Evolutionary conservation across 164 flowering plant genomes (phyloP), one percentile per base, ranked within the genome.

Genomic region (Vitis cinerea): DNA sequence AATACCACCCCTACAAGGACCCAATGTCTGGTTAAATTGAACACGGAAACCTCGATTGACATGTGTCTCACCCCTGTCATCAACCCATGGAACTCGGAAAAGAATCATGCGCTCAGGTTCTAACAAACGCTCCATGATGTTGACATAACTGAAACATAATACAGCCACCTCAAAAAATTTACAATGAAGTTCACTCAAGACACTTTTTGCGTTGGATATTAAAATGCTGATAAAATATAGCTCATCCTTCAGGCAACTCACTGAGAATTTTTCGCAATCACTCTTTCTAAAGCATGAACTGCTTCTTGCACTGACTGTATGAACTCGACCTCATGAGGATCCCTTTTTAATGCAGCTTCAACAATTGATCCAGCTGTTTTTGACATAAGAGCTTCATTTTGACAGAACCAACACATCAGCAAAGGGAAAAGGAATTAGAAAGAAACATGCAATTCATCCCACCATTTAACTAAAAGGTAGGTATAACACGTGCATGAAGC

Each of bases 21-120:
- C 99, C 75, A 93, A 70, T 13, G 93, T 84, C 81, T 90, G 98
- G 76, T 84, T 96, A 72, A 93, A 93, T 53, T 96, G 98, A 59
- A 93, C 97, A 59, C 99, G 84, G 65, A 83, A 91, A 10, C 99
- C 99, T 66, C 97, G 87, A 74, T 89, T 92, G 55, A 96, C 95
- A 81, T 96, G 97, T 37, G 88, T 88, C 76, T 91, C 98, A 74
- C 98, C 97, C 74, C 93, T 86, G 75, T 96, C 99, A 82, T 96
- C 99, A 65, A 90, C 80, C 99, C 99, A 96, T 44, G 99, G 97
- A 75, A 96, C 98, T 83, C 98, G 90, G 70, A 96, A 96, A 31
- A 93, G 71, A 68, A 96, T 78, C 80, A 81, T 81, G 30, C 99
- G 90, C 79, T 96, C 99, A 60, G 99, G 98, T 79, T 96, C 99